phyloP scores from a whole-genome alignment of 2,329 filamentous ascomycete genomes.

The Neofusicoccum umdonicola region DNA sequence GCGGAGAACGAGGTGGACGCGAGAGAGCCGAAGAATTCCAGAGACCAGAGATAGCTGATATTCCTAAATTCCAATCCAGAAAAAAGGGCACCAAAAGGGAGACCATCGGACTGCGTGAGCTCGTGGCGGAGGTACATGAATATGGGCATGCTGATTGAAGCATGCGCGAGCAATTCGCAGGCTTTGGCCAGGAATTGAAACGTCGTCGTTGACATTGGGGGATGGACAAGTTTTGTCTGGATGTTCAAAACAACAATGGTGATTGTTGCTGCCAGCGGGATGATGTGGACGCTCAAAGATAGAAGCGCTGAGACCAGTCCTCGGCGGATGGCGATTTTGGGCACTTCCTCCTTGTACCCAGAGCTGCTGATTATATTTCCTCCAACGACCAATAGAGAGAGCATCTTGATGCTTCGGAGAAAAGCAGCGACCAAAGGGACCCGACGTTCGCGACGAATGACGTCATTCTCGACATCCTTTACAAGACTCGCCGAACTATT shows the following conservation, averaged over 20 bases:
- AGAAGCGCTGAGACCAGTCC: not conserved
- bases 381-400: not conserved
- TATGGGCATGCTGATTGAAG: not conserved
- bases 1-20: not conserved
- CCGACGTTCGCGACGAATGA: too few relatives aligned
- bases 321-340: not conserved
- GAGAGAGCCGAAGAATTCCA: not conserved
- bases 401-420: not conserved
- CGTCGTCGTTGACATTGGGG: not conserved
- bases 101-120: not conserved
- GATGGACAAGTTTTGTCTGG: not conserved
- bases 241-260: not conserved
- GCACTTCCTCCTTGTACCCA: not conserved
- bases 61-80: not conserved
- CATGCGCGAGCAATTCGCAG: not conserved
- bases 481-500: too few relatives aligned
- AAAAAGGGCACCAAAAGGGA: not conserved
- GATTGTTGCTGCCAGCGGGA: not conserved
- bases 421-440: not conserved
- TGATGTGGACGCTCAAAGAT: not conserved
- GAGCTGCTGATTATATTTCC: too few relatives aligned
- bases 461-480: too few relatives aligned
- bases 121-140: not conserved
- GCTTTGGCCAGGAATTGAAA: not conserved
- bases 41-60: constrained; percentile 3